Evolutionary conservation across 306 rosid genomes (phyloP).

Genomic region (Acacia acuminata): DNA sequence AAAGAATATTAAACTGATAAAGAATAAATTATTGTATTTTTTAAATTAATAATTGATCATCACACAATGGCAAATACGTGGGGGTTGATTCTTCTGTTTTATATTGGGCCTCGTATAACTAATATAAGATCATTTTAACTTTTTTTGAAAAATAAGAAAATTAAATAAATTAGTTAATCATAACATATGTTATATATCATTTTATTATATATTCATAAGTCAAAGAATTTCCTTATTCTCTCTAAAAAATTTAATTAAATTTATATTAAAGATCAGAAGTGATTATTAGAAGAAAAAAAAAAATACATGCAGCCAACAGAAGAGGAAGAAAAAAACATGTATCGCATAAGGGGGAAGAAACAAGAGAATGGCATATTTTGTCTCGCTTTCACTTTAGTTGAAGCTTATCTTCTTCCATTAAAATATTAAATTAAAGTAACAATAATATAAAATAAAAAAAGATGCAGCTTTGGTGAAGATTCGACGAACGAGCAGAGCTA

Average conservation of each 20-base stretch:
- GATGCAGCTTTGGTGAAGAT: constrained; percentile 18
- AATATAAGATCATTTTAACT: too few relatives aligned
- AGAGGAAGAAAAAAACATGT: not conserved
- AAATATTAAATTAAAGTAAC: not conserved
- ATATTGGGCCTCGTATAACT: not conserved
- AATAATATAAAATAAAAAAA: not conserved
- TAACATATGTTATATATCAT: too few relatives aligned
- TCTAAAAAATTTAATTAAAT: too few relatives aligned
- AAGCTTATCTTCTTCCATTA: constrained; percentile 30
- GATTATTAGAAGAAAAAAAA: too few relatives aligned
- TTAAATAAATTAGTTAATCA: too few relatives aligned
- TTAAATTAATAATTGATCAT: not conserved
- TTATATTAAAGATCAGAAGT: too few relatives aligned
- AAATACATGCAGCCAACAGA: too few relatives aligned
- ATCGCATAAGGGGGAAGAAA: not conserved
- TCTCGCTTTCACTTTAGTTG: constrained; percentile 14
- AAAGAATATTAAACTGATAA: not conserved
- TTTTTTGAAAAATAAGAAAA: too few relatives aligned
- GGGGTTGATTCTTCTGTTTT: constrained; percentile 11
- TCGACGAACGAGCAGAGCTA: not conserved
- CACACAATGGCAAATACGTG: constrained; percentile 28
- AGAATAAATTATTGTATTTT: not conserved
- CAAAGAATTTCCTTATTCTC: too few relatives aligned
- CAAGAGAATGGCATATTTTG: constrained; percentile 25
- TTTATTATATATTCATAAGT: too few relatives aligned